Percentiles rank a stretch among this genome's conserved stretches.
These are phyloP conservation scores for Penicillium canariense DNA, from an alignment of 495 filamentous ascomycete species.

Conservation along the genomic window DNA sequence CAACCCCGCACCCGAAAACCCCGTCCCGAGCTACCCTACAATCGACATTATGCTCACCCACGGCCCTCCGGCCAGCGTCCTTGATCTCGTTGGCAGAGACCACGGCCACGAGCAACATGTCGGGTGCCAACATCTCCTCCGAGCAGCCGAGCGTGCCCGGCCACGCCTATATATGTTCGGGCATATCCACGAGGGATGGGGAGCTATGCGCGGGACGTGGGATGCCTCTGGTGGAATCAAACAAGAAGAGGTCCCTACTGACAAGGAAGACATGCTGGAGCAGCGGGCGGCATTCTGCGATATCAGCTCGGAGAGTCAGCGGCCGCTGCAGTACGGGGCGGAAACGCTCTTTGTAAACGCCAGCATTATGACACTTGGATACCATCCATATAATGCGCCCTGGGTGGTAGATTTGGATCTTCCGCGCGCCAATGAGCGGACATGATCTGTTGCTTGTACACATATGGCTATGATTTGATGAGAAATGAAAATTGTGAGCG, in stretches of 20 bases:
- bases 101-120: conserved; percentile 27
- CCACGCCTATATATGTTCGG: conserved; percentile 59
- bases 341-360: conserved; percentile 77
- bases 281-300: conserved; percentile 44
- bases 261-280: conserved; percentile 42
- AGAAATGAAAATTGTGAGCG: conserved; percentile 10
- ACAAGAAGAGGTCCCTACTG: conserved; percentile 26
- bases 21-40: conserved; percentile 46
- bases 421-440: conserved; percentile 17
- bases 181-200: conserved; percentile 70
- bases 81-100: conserved; percentile 47
- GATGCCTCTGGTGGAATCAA: conserved; percentile 16
- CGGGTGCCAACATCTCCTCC: conserved; percentile 47
- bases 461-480: conserved; percentile 3
- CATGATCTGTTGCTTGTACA: neutral
- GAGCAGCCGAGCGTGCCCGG: conserved; percentile 41
- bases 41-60: conserved; percentile 73
- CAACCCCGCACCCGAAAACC: conserved; percentile 31
- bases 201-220: conserved; percentile 62
- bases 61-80: conserved; percentile 60
- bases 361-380: conserved; percentile 53
- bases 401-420: conserved; percentile 67
- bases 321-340: conserved; percentile 43
- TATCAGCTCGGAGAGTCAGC: conserved; percentile 30
- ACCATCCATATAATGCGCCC: conserved; percentile 52